phyloP scores from a whole-genome alignment of 306 rosid genomes.

The Dicorynia guianensis region DNA sequence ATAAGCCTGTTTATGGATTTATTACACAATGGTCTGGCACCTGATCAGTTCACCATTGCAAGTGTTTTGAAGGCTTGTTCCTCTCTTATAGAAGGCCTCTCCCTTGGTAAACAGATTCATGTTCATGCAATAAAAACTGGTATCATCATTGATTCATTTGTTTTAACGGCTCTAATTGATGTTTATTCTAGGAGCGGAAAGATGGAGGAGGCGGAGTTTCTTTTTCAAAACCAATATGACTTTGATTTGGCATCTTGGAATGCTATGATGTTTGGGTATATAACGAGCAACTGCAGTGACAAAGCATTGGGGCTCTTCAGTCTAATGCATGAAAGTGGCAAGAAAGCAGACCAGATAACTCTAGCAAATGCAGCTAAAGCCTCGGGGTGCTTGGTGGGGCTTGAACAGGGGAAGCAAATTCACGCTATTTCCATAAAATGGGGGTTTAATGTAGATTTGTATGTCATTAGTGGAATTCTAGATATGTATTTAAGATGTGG shows the following conservation, averaged over 20 bases:
- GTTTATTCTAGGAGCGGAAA: constrained; percentile 71
- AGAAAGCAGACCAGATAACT: constrained; percentile 61
- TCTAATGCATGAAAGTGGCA: constrained; percentile 59
- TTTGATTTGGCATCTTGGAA: constrained; percentile 85
- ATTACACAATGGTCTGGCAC: constrained; percentile 54
- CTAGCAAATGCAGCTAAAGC: constrained; percentile 80
- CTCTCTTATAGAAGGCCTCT: constrained; percentile 57
- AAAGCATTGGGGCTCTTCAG: constrained; percentile 64
- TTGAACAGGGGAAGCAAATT: constrained; percentile 73
- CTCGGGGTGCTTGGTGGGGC: constrained; percentile 62
- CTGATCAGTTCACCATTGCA: constrained; percentile 77
- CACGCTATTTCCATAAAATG: constrained; percentile 62
- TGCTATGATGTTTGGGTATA: constrained; percentile 80
- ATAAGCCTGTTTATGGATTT: constrained; percentile 53
- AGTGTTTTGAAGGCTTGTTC: constrained; percentile 78
- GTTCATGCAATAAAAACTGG: constrained; percentile 61
- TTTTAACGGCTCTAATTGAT: constrained; percentile 76
- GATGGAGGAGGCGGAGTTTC: constrained; percentile 68
- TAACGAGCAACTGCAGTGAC: constrained; percentile 49
- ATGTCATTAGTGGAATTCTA: constrained; percentile 66
- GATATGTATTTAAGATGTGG: constrained; percentile 89
- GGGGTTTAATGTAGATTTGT: constrained; percentile 61
- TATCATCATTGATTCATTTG: constrained; percentile 60
- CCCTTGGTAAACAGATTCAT: constrained; percentile 67
- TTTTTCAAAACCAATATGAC: constrained; percentile 57